Conservation (phyloP, 257 asterid species). For the Eustoma russellianum region DNA sequence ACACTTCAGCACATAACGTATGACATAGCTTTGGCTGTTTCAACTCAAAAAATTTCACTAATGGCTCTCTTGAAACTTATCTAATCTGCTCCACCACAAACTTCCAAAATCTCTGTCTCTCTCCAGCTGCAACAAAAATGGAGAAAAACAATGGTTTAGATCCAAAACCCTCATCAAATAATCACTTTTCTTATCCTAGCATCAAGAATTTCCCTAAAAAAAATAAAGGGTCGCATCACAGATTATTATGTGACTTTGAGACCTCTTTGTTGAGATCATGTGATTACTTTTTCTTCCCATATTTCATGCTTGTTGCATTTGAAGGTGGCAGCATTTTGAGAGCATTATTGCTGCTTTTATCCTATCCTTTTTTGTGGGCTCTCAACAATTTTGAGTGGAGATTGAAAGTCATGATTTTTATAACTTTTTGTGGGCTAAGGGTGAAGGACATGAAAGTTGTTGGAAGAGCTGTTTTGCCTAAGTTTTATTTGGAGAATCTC, state of each 20-base stretch:
- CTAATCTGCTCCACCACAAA: no score
- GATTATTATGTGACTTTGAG: slow-evolving; percentile 54
- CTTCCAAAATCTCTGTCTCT: no score
- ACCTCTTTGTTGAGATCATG: slow-evolving; percentile 37
- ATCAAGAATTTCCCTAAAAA: slow-evolving; percentile 29
- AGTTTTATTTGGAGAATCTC: slow-evolving; percentile 67
- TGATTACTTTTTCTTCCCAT: slow-evolving; percentile 74
- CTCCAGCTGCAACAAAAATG: no score
- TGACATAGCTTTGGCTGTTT: no score
- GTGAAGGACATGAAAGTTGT: slow-evolving; percentile 49
- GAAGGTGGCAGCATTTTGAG: slow-evolving; percentile 76
- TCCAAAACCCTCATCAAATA: no score
- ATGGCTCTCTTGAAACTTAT: no score
- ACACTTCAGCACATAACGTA: no score
- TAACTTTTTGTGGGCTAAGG: slow-evolving; percentile 69
- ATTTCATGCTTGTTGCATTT: slow-evolving; percentile 85
- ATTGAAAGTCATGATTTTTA: slow-evolving; percentile 54
- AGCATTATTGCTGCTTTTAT: slow-evolving; percentile 52
- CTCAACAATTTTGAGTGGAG: slow-evolving; percentile 29
- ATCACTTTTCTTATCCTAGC: slow-evolving; percentile 23
- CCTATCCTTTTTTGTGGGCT: slow-evolving; percentile 37
- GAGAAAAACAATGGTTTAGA: no score
- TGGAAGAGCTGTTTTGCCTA: slow-evolving; percentile 65
- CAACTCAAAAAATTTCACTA: no score
- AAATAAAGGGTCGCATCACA: slow-evolving; percentile 22